Conservation (phyloP, 352 stramenopile species). For the Thalassiosira exigua region DNA sequence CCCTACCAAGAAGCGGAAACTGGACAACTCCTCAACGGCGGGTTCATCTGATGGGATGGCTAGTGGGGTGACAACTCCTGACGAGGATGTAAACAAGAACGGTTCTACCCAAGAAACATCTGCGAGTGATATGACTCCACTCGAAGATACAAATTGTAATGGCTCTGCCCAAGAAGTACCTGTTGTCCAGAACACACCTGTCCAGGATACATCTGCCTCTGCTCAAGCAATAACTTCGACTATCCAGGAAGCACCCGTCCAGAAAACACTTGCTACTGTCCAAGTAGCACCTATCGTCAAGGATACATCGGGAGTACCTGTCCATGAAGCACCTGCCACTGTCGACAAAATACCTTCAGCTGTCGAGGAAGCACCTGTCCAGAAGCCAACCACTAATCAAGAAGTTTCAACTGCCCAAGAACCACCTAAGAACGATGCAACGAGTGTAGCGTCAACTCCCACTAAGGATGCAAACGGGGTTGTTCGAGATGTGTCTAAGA, state of each 20-base stretch:
- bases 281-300: too few relatives aligned
- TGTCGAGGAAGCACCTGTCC: background rate
- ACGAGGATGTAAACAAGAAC: conserved; percentile 13
- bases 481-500: too few relatives aligned
- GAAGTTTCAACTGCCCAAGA: background rate
- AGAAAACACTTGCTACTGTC: too few relatives aligned
- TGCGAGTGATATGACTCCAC: too few relatives aligned
- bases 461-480: too few relatives aligned
- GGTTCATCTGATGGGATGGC: conserved; percentile 1
- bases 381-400: background rate
- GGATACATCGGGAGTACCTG: too few relatives aligned
- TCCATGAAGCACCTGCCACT: too few relatives aligned
- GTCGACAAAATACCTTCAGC: background rate
- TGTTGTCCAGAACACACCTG: conserved; percentile 3
- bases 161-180: background rate
- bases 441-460: background rate
- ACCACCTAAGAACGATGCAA: background rate
- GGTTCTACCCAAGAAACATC: too few relatives aligned
- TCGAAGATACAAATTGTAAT: background rate
- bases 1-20: conserved; percentile 45
- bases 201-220: conserved; percentile 11
- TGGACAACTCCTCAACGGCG: conserved; percentile 21
- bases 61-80: conserved; percentile 8
- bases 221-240: background rate
- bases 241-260: background rate